Evolutionary conservation across 2,329 filamentous ascomycete genomes (phyloP).

Genomic region (Didymella keratinophila): DNA sequence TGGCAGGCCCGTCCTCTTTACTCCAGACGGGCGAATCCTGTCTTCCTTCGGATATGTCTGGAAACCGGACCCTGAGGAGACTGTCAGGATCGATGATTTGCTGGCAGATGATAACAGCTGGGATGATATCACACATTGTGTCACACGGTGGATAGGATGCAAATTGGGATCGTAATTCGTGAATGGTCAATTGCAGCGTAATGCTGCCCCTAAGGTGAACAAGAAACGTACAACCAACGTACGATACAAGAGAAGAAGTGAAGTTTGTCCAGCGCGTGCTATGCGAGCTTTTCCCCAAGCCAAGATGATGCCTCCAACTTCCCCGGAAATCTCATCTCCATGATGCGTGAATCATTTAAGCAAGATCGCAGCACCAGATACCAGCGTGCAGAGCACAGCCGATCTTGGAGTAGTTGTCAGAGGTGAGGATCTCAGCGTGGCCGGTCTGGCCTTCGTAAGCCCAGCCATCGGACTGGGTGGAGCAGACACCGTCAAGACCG

Average conservation of each 20-base stretch:
- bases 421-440: slow-evolving; percentile 44
- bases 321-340: slow-evolving; percentile 19
- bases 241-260: slow-evolving; percentile 28
- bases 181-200: slow-evolving; percentile 24
- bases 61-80: background rate
- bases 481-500: slow-evolving; percentile 39
- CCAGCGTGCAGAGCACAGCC: slow-evolving; percentile 34
- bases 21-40: slow-evolving; percentile 1
- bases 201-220: slow-evolving; percentile 23
- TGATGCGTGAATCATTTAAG: slow-evolving; percentile 28
- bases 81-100: slow-evolving; percentile 1
- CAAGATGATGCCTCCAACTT: slow-evolving; percentile 18
- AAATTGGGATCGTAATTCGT: slow-evolving; percentile 24
- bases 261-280: slow-evolving; percentile 19
- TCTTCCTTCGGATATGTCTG: background rate
- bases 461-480: slow-evolving; percentile 37
- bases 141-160: slow-evolving; percentile 12
- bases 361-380: slow-evolving; percentile 47
- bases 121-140: slow-evolving; percentile 7
- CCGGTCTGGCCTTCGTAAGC: slow-evolving; percentile 41
- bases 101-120: background rate
- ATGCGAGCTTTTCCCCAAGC: slow-evolving; percentile 23
- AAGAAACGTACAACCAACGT: slow-evolving; percentile 35
- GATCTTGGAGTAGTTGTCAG: slow-evolving; percentile 39
- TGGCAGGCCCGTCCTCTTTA: slow-evolving; percentile 3